Evolutionary conservation across 2,329 filamentous ascomycete genomes (phyloP), one percentile per base, ranked within the genome.

Genomic region (Calonectria leucothoes): DNA sequence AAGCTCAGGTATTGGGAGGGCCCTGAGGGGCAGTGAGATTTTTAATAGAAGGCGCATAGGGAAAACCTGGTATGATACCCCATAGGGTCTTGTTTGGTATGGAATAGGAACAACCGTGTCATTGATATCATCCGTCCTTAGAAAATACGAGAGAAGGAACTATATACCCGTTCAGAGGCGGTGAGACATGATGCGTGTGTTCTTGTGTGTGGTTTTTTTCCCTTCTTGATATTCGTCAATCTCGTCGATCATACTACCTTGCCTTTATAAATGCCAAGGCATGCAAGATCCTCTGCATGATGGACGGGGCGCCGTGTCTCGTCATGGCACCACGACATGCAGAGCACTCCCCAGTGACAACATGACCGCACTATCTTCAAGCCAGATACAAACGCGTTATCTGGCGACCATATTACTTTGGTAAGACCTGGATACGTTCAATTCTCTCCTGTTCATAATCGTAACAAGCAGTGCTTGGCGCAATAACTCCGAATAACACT

Each of bases 391-490:
- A 48, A 61, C 45, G 57, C 72, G 74, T 71, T 73, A 72, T 66
- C 69, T 66, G 76, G 72, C 69, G 71, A 69, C 75, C 76, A 74
- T 78, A 79, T 80, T 76, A 78, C 74, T 69, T 73, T 76, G 75
- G 70, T 61, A 72, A 75, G 59, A 75, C 76, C 73, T 80, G 66
- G 75, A 74, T 76, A 73, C 71, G 69, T 68, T 70, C 71, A 71
- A n/a, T 75, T 77, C 71, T 75, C 68, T 15, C 71, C 71, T 71
- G 71, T 82, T 82, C 75, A 69, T 82, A 75, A 81, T 82, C 77
- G 71, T 78, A 78, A 77, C 51, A 78, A 68, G 67, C 71, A 70
- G 71, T 73, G 45, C 65, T 64, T 71, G 59, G 68, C 86, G 83
- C 49, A 76, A 11, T 72, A 72, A 37, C 45, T 51, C 70, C 45